Base-by-base conservation (phyloP, 2,329 filamentous ascomycete species). In the Lasiodiplodia gonubiensis region DNA sequence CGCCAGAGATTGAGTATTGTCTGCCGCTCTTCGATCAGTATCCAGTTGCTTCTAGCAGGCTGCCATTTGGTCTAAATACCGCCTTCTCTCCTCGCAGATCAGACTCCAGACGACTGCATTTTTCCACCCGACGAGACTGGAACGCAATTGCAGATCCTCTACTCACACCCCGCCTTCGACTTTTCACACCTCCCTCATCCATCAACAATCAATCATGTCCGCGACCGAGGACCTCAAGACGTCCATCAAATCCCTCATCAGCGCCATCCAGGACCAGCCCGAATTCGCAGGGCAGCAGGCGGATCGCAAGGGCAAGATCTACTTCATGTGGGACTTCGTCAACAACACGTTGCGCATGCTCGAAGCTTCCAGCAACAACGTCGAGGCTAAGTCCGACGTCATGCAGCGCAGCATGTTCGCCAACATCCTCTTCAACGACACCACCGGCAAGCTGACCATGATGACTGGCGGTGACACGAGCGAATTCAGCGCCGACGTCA, bases 361-460 rank as follows among this genome's bases (percentile, higher is more conserved):
- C 35, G 23, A 54, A 14, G 53, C 35, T 49, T 23, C 61, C 18
- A 35, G 11, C 51, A 35, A 54, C 49, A 54, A 54, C n/a, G 6
- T 10, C 33, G 61, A 53, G 33, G 14, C 30, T 21, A 64, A 64
- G 49, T 46, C 61, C 10, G 61, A 64, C 33, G 51, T 64, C 61
- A 64, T 64, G 61, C 61, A 64, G 61, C 61, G 61, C 49, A 33
- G 49, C 61, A 54, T 64, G 61, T 64, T 64, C 11, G 49, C 61
- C 35, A 54, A 64, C 25, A 54, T 64, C 49, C 61, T 64, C 8
- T 53, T 64, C 49, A 64, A 64, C 37, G 61, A 64, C 61, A 46
- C 61, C 49, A 64, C 61, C 30, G 61, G 61, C 23, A 64, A 64
- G 51, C 48, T 64, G 12, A 42, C 61, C 16, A 11, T n/a, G n/a